phyloP scores from a whole-genome alignment of 495 filamentous ascomycete species.

The Arthonia radiata region DNA sequence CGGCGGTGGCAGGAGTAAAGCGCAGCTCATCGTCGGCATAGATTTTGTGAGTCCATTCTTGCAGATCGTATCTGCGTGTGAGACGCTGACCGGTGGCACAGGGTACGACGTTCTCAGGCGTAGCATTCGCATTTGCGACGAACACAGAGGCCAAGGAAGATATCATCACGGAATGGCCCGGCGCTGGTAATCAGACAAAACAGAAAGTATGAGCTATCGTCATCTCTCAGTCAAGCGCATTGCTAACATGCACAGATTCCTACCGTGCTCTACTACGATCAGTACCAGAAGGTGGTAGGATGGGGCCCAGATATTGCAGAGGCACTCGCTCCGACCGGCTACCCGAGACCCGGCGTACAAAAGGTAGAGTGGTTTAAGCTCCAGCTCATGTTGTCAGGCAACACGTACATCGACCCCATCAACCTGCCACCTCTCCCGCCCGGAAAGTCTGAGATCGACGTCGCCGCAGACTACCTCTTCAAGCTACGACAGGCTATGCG shows the following conservation, averaged over 20 bases:
- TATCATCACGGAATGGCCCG: slow-evolving; percentile 57
- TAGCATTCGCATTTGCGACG: slow-evolving; percentile 51
- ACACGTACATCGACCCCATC: slow-evolving; percentile 59
- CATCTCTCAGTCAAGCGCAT: background rate
- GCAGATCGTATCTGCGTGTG: too few relatives aligned
- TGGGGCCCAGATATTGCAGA: slow-evolving; percentile 59
- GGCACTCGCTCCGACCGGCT: slow-evolving; percentile 46
- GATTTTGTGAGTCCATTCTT: slow-evolving; percentile 53
- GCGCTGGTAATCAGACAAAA: slow-evolving; percentile 49
- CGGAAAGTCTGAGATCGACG: slow-evolving; percentile 55
- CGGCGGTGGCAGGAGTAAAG: slow-evolving; percentile 53
- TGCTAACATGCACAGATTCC: slow-evolving; percentile 28
- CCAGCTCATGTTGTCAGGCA: slow-evolving; percentile 52
- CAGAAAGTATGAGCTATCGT: slow-evolving; percentile 31
- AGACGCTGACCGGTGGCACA: slow-evolving; percentile 10
- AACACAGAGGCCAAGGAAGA: slow-evolving; percentile 58
- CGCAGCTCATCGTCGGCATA: slow-evolving; percentile 58
- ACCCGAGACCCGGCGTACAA: slow-evolving; percentile 50
- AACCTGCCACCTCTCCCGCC: slow-evolving; percentile 52
- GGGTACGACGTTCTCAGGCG: slow-evolving; percentile 55
- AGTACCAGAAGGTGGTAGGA: slow-evolving; percentile 53
- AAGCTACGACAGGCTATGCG: slow-evolving; percentile 53
- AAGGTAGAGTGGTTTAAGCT: slow-evolving; percentile 65
- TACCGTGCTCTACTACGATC: slow-evolving; percentile 51
- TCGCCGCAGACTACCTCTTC: slow-evolving; percentile 53